Evolutionary conservation across 2,329 filamentous ascomycete species (phyloP).

Genomic region (Fusarium graminum): DNA sequence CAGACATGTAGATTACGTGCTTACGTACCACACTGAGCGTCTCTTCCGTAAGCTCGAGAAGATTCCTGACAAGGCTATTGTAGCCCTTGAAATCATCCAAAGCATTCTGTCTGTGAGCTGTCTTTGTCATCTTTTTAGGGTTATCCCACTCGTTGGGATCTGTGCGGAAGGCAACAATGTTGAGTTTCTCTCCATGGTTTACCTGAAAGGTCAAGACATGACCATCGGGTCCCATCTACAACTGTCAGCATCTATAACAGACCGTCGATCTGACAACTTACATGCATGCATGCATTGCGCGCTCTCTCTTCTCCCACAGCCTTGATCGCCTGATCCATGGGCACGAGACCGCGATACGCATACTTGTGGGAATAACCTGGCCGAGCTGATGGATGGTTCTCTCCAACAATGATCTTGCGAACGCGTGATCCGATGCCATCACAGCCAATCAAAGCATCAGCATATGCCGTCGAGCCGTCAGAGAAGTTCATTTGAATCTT

Average conservation of each 20-base stretch:
- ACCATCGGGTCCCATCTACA: slow-evolving; percentile 60
- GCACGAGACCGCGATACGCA: slow-evolving; percentile 63
- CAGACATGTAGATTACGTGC: neutral
- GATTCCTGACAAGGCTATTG: slow-evolving; percentile 48
- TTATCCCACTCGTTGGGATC: slow-evolving; percentile 51
- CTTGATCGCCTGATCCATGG: slow-evolving; percentile 65
- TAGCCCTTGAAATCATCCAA: slow-evolving; percentile 55
- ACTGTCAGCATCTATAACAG: neutral
- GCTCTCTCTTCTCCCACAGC: slow-evolving; percentile 59
- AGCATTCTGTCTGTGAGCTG: slow-evolving; percentile 51
- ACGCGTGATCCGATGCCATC: slow-evolving; percentile 74
- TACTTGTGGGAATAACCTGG: slow-evolving; percentile 67
- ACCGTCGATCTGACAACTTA: slow-evolving; percentile 9
- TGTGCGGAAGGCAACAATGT: slow-evolving; percentile 63
- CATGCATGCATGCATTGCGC: slow-evolving; percentile 49
- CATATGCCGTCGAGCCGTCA: slow-evolving; percentile 56
- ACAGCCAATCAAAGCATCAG: slow-evolving; percentile 66
- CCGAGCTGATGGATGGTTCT: slow-evolving; percentile 54
- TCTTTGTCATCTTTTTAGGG: slow-evolving; percentile 31
- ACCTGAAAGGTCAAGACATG: slow-evolving; percentile 72
- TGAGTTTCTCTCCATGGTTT: slow-evolving; percentile 66
- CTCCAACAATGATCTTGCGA: slow-evolving; percentile 63
- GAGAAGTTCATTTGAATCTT: slow-evolving; percentile 53
- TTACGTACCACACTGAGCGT: slow-evolving; percentile 43
- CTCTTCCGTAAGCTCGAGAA: slow-evolving; percentile 50